Evolutionary conservation across 2,329 filamentous ascomycete genomes (phyloP).

Genomic region (Colletotrichum horii): DNA sequence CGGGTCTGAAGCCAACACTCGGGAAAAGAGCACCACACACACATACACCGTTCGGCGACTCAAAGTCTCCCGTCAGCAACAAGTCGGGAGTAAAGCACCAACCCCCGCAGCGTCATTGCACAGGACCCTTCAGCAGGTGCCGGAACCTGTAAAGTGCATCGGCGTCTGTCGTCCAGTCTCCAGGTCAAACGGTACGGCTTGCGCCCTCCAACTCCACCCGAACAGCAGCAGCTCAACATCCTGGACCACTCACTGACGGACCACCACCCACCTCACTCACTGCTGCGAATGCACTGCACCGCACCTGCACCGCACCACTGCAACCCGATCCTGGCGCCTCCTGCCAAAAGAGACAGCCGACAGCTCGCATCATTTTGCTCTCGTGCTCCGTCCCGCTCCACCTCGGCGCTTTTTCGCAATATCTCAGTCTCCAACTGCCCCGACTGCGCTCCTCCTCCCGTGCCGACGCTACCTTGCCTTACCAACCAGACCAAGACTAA

Average conservation of each 20-base stretch:
- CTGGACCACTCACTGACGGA: background rate
- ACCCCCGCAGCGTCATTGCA: conserved; percentile 13
- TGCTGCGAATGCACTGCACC: background rate
- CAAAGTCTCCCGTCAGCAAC: background rate
- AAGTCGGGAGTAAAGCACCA: background rate
- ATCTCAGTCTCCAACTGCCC: conserved; percentile 18
- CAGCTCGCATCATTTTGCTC: conserved; percentile 22
- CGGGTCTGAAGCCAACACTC: conserved; percentile 4
- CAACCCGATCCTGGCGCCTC: background rate
- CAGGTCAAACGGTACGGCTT: background rate
- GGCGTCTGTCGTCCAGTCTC: background rate
- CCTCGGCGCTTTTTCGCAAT: conserved; percentile 23
- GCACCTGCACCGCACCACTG: background rate
- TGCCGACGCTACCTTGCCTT: background rate
- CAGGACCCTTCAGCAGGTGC: conserved; percentile 12
- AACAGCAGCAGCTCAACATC: background rate
- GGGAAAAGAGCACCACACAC: background rate
- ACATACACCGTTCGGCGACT: background rate
- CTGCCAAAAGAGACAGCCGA: conserved; percentile 18
- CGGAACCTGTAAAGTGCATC: background rate
- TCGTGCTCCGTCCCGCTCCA: conserved; percentile 21
- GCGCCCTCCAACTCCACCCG: background rate
- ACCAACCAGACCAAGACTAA: background rate
- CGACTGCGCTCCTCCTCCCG: conserved; percentile 6
- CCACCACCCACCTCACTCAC: background rate